These are phyloP conservation scores for Solanum virginianum DNA, from an alignment of 257 asterid genomes.

Conservation along the genomic window DNA sequence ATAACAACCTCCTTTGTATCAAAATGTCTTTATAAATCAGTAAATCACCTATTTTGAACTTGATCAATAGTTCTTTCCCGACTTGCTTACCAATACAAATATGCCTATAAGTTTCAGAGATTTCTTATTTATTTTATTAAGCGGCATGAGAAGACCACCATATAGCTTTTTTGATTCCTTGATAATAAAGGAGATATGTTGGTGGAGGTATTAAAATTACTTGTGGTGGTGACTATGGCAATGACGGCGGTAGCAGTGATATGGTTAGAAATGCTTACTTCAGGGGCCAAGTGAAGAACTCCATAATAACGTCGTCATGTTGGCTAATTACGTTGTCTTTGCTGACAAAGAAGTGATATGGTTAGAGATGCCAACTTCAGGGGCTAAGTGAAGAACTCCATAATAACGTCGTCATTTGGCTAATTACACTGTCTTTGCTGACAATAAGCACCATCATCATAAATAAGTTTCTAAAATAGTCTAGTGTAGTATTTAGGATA, in stretches of 20 bases:
- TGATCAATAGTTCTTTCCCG: too few relatives aligned
- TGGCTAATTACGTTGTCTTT: slow-evolving; percentile 54
- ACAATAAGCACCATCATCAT: slow-evolving; percentile 19
- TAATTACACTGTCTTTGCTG: slow-evolving; percentile 49
- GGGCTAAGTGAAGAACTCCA: slow-evolving; percentile 55
- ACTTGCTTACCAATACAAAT: neutral
- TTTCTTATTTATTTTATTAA: neutral
- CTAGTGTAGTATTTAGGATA: too few relatives aligned
- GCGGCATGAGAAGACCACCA: too few relatives aligned
- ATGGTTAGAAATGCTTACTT: slow-evolving; percentile 60
- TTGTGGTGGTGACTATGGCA: neutral
- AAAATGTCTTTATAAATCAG: too few relatives aligned
- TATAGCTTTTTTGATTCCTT: neutral
- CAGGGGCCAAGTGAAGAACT: slow-evolving; percentile 61
- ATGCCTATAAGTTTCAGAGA: neutral
- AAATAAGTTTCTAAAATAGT: neutral
- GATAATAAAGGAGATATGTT: neutral
- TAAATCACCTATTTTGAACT: too few relatives aligned
- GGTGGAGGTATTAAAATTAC: neutral
- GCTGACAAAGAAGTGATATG: slow-evolving; percentile 45
- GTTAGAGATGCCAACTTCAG: slow-evolving; percentile 59
- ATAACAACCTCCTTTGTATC: too few relatives aligned
- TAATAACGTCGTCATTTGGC: slow-evolving; percentile 54
- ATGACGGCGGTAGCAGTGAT: slow-evolving; percentile 26
- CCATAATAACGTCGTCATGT: slow-evolving; percentile 50